These are phyloP conservation scores for Styphnolobium japonicum DNA, from an alignment of 306 rosid genomes.

Conservation along the genomic window DNA sequence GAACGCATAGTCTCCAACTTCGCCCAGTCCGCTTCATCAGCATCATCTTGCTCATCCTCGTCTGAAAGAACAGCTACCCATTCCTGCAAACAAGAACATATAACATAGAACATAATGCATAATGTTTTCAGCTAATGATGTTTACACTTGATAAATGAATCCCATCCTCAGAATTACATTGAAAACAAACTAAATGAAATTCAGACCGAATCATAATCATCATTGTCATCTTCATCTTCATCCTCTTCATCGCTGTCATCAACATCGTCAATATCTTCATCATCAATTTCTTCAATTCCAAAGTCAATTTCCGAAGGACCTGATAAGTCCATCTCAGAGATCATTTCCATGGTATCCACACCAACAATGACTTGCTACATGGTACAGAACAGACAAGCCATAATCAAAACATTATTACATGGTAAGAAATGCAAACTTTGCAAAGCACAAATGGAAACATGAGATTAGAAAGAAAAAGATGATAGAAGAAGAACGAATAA, in stretches of 20 bases:
- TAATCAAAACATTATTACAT: background rate
- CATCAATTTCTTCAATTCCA: slow-evolving; percentile 84
- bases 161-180: background rate
- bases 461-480: background rate
- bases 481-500: background rate
- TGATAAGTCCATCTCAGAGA: slow-evolving; percentile 73
- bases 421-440: background rate
- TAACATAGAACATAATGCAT: slow-evolving; percentile 22
- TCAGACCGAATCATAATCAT: slow-evolving; percentile 72
- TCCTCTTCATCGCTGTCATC: slow-evolving; percentile 51
- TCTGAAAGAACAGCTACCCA: slow-evolving; percentile 85
- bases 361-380: slow-evolving; percentile 97
- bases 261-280: slow-evolving; percentile 54
- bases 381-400: slow-evolving; percentile 20
- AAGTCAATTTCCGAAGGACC: slow-evolving; percentile 84
- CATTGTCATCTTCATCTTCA: slow-evolving; percentile 47
- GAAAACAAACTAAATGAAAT: background rate
- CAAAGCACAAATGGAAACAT: background rate
- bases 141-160: slow-evolving; percentile 22
- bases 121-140: background rate
- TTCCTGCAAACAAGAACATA: slow-evolving; percentile 60
- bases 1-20: slow-evolving; percentile 80
- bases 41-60: slow-evolving; percentile 58
- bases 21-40: slow-evolving; percentile 92
- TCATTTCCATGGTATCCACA: slow-evolving; percentile 82